phyloP scores from a whole-genome alignment of 2,329 filamentous ascomycete genomes.

The Trichoderma simmonsii region DNA sequence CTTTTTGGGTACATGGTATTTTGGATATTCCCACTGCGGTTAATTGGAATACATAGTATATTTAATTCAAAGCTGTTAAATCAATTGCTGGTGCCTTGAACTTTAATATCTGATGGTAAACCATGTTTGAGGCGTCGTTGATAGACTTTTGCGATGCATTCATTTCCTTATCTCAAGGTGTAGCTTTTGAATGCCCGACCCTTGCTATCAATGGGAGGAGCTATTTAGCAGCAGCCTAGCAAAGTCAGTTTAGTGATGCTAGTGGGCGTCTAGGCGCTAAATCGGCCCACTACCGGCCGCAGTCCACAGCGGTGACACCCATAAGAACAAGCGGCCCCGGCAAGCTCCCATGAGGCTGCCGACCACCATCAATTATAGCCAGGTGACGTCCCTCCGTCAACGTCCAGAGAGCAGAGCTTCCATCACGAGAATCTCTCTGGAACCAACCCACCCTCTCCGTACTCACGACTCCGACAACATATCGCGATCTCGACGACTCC shows the following conservation, averaged over 20 bases:
- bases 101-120: neutral
- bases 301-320: neutral
- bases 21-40: neutral
- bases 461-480: neutral
- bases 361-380: neutral
- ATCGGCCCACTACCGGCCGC: neutral
- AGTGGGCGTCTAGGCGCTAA: neutral
- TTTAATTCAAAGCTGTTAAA: constrained; percentile 7
- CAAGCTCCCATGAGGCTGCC: neutral
- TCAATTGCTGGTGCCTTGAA: neutral
- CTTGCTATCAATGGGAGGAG: neutral
- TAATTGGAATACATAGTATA: neutral
- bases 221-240: neutral
- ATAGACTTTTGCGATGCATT: neutral
- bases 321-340: neutral
- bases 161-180: no score
- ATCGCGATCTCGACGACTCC: neutral
- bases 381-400: constrained; percentile 8
- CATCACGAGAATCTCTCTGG: neutral
- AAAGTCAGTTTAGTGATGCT: constrained; percentile 7
- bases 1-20: neutral
- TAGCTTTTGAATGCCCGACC: no score
- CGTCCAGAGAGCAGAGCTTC: neutral
- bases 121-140: neutral
- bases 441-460: neutral